Base-by-base conservation (phyloP, 768 basidiomycete genomes). In the Auriscalpium microsporum region DNA sequence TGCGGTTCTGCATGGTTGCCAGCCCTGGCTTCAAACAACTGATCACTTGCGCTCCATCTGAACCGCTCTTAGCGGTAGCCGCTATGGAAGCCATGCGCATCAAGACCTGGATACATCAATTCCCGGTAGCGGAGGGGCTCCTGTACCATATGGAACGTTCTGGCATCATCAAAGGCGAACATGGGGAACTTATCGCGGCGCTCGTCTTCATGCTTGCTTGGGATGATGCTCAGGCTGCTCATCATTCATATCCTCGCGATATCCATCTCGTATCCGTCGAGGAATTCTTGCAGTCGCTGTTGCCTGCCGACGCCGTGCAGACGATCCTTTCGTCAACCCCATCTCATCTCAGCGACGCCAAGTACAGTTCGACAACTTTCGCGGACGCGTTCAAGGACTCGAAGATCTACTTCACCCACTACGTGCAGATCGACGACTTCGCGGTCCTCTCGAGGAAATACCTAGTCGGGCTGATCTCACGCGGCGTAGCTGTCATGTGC, bases 61-160 rank as follows among this genome's bases (percentile, higher is more conserved):
- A 69, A 55, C 68, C 69, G 11, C 40, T 68, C 21, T 59, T 70
- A 13, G 62, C 65, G 1, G 68, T 69, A 57, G 68, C 65, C n/a
- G 60, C 68, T 11, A 62, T 45, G 49, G 14, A 23, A 10, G 23
- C 61, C 44, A 63, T 63, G 63, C 36, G 34, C 19, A 19, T 21
- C 10, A 10, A 42, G 7, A 28, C 28, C 28, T 28, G 28, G 28
- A 4, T 5, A 7, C 28, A 28, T 7, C 28, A 4, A 7, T 28
- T 28, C 28, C 28, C 28, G 42, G 50, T 21, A 37, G 54, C 17
- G 53, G 53, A 28, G n/a, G 50, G 10, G 36, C 45, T n/a, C 44
- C 10, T 37, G 23, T 23, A 52, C n/a, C 45, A 56, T 13, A 6
- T 59, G 14, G 37, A 19, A 5, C 9, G 16, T 19, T 60, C 56